Conservation (phyloP, 2,329 filamentous ascomycete species). For the Lachnum nothofagi region DNA sequence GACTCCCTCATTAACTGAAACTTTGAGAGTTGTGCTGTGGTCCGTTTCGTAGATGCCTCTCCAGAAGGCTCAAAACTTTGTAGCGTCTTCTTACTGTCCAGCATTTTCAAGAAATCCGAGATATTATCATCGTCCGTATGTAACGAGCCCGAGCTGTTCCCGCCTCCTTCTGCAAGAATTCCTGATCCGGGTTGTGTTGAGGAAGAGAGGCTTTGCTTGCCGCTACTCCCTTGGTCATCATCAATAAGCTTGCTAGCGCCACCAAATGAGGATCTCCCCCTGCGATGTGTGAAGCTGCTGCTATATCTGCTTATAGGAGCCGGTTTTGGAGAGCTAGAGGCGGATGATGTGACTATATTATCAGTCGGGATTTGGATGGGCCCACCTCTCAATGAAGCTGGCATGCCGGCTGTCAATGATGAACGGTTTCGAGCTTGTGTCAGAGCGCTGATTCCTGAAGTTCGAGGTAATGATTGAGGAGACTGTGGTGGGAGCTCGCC, state of each 20-base stretch:
- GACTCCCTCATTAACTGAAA: conserved; percentile 88
- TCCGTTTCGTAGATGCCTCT: conserved; percentile 67
- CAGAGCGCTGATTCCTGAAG: conserved; percentile 44
- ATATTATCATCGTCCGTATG: conserved; percentile 86
- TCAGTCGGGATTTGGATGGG: conserved; percentile 60
- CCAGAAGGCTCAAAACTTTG: conserved; percentile 68
- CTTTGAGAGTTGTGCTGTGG: conserved; percentile 72
- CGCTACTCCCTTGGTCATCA: conserved; percentile 74
- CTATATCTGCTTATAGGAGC: conserved; percentile 77
- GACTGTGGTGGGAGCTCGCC: conserved; percentile 44
- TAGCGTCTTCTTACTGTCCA: conserved; percentile 84
- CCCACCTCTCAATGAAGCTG: conserved; percentile 64
- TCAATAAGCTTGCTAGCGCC: conserved; percentile 61
- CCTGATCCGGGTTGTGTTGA: conserved; percentile 71
- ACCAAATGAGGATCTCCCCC: conserved; percentile 70
- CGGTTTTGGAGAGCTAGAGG: conserved; percentile 73
- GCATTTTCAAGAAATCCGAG: conserved; percentile 81
- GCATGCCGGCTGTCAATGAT: conserved; percentile 70
- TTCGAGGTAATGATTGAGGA: conserved; percentile 47
- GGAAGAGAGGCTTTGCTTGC: conserved; percentile 71
- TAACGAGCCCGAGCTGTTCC: conserved; percentile 61
- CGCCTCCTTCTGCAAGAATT: conserved; percentile 66
- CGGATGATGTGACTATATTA: conserved; percentile 57
- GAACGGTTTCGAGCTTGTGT: conserved; percentile 62
- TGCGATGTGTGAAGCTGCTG: conserved; percentile 87